A percentile compares a stretch with the other conserved stretches of the same genome.
Conservation (phyloP, 345 rosid species). For the Salix udensis region DNA sequence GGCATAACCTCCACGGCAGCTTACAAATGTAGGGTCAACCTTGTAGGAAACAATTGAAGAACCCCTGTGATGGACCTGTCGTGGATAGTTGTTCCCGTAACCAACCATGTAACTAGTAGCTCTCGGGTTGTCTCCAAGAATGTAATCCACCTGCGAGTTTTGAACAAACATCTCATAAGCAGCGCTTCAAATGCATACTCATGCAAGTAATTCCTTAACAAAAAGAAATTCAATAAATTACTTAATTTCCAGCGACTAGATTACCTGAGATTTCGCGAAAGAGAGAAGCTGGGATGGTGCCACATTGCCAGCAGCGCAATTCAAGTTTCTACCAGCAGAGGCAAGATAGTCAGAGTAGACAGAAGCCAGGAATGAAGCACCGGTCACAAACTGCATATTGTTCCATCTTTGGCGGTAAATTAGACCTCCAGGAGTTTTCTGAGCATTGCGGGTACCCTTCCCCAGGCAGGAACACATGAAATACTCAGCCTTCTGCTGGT, state of each 20-base stretch:
- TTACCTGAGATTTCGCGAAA: constrained; percentile 86
- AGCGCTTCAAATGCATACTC: background rate
- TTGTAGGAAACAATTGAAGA: constrained; percentile 85
- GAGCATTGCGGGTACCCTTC: constrained; percentile 55
- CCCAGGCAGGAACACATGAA: constrained; percentile 87
- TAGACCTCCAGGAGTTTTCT: constrained; percentile 90
- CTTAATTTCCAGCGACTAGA: background rate
- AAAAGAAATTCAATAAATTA: background rate
- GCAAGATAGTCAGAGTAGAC: constrained; percentile 84
- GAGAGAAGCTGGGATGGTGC: constrained; percentile 62
- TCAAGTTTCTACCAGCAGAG: constrained; percentile 55
- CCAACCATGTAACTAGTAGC: constrained; percentile 98
- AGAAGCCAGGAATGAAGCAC: constrained; percentile 70
- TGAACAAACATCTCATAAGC: background rate
- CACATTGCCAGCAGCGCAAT: constrained; percentile 59
- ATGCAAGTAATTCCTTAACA: background rate
- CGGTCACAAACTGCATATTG: constrained; percentile 93
- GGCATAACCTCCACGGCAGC: constrained; percentile 92
- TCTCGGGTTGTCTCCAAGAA: constrained; percentile 96
- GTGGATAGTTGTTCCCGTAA: constrained; percentile 87
- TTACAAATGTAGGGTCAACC: constrained; percentile 59
- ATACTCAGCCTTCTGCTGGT: constrained; percentile 78
- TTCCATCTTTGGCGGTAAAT: constrained; percentile 90
- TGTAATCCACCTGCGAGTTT: constrained; percentile 65
- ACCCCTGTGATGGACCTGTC: constrained; percentile 85